Percentiles rank a stretch among this genome's conserved stretches.
phyloP scores from a whole-genome alignment of 495 filamentous ascomycete genomes.

The Aspergillus nidulans region DNA sequence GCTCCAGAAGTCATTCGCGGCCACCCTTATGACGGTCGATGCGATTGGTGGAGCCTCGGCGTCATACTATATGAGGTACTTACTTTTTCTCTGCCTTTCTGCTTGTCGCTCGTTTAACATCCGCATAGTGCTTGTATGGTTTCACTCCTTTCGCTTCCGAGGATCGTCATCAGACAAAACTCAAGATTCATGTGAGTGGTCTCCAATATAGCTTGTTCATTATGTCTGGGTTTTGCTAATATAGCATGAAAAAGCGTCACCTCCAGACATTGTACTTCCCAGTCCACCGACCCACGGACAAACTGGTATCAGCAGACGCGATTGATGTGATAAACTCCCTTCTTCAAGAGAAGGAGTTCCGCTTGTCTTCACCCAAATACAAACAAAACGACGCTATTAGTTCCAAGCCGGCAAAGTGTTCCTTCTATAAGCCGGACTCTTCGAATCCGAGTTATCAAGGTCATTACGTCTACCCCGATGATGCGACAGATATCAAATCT shows the following conservation, averaged over 20 bases:
- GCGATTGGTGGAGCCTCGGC: conserved; percentile 96
- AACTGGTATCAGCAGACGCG: conserved; percentile 54
- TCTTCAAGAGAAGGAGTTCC: conserved; percentile 69
- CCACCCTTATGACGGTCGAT: conserved; percentile 80
- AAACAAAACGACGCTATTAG: conserved; percentile 52
- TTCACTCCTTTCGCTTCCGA: conserved; percentile 84
- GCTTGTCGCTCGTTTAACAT: background rate
- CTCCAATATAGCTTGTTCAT: background rate
- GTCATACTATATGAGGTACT: conserved; percentile 81
- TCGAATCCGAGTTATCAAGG: conserved; percentile 34
- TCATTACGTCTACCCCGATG: conserved; percentile 69
- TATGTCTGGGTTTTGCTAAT: conserved; percentile 7
- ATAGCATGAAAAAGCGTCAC: conserved; percentile 35
- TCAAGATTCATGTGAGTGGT: conserved; percentile 69
- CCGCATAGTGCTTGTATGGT: conserved; percentile 71
- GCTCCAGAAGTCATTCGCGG: conserved; percentile 88
- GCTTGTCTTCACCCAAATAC: conserved; percentile 73
- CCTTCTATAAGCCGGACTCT: conserved; percentile 30
- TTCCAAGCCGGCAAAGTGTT: conserved; percentile 28
- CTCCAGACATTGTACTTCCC: conserved; percentile 59
- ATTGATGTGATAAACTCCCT: conserved; percentile 72
- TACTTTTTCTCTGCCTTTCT: background rate
- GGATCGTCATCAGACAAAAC: conserved; percentile 73
- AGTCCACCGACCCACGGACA: conserved; percentile 43
- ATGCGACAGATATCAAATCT: conserved; percentile 72